Percentiles rank a stretch among this genome's conserved stretches.
phyloP scores from a whole-genome alignment of 2,329 filamentous ascomycete genomes.

The Teratosphaeria nubilosa region DNA sequence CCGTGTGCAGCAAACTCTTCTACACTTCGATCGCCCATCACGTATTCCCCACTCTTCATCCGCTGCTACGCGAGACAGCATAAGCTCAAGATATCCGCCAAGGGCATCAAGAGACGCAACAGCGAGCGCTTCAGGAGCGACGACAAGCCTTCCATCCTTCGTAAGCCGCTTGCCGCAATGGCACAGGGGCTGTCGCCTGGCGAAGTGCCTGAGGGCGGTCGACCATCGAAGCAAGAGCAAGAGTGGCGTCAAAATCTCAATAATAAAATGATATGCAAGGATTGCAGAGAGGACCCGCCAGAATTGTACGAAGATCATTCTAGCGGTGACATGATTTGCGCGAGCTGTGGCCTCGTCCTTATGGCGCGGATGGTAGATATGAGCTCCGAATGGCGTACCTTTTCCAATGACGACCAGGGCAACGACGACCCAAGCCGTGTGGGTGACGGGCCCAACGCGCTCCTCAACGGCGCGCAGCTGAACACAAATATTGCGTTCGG shows the following conservation, averaged over 20 bases:
- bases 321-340: conserved; percentile 85
- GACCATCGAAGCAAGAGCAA: conserved; percentile 26
- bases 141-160: conserved; percentile 13
- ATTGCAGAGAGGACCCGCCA: conserved; percentile 86
- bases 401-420: conserved; percentile 94
- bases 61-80: conserved; percentile 40
- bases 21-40: conserved; percentile 12
- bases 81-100: conserved; percentile 34
- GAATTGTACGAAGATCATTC: conserved; percentile 90
- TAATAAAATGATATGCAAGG: conserved; percentile 73
- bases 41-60: conserved; percentile 62
- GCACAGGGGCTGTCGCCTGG: conserved; percentile 34
- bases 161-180: conserved; percentile 22
- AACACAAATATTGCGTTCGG: conserved; percentile 80
- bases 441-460: conserved; percentile 81
- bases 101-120: conserved; percentile 35
- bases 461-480: conserved; percentile 74
- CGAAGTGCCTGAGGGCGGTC: conserved; percentile 31
- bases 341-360: conserved; percentile 81
- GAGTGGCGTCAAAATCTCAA: conserved; percentile 77
- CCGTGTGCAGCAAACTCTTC: background rate
- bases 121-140: conserved; percentile 26
- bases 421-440: conserved; percentile 97
- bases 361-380: conserved; percentile 88
- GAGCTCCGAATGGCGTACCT: conserved; percentile 96